phyloP scores from a whole-genome alignment of 2,329 filamentous ascomycete genomes.

The Camptophora hylomeconis region DNA sequence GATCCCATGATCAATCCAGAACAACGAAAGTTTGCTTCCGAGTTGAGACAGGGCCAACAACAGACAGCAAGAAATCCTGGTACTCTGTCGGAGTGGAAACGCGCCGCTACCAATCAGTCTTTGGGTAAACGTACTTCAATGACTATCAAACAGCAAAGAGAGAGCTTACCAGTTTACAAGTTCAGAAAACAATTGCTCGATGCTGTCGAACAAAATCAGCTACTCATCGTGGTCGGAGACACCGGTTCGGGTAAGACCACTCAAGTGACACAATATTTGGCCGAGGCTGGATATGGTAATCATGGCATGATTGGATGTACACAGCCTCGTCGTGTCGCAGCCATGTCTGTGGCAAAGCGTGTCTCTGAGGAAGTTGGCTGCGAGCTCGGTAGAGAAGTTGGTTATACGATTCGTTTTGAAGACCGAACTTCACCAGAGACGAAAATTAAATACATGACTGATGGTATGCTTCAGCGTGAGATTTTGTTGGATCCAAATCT shows the following conservation, averaged over 20 bases:
- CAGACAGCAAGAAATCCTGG: constrained; percentile 45
- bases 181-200: constrained; percentile 81
- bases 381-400: constrained; percentile 78
- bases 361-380: constrained; percentile 94
- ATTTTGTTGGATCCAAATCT: constrained; percentile 85
- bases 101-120: constrained; percentile 64
- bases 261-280: constrained; percentile 87
- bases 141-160: constrained; percentile 89
- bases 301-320: constrained; percentile 90
- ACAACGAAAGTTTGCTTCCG: constrained; percentile 76
- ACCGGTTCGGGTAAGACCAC: constrained; percentile 97
- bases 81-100: constrained; percentile 84
- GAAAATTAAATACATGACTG: constrained; percentile 98
- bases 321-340: constrained; percentile 87
- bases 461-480: constrained; percentile 94
- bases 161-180: constrained; percentile 75
- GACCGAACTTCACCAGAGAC: constrained; percentile 80
- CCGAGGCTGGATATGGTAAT: constrained; percentile 87
- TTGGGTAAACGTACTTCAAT: constrained; percentile 78
- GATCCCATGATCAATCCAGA: constrained; percentile 88
- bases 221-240: constrained; percentile 92
- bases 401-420: constrained; percentile 95
- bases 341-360: constrained; percentile 97
- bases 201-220: constrained; percentile 74
- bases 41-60: constrained; percentile 56